A percentile compares a stretch with the other conserved stretches of the same genome.
Conservation (phyloP, 495 filamentous ascomycete species). For the Daldinia childiae region DNA sequence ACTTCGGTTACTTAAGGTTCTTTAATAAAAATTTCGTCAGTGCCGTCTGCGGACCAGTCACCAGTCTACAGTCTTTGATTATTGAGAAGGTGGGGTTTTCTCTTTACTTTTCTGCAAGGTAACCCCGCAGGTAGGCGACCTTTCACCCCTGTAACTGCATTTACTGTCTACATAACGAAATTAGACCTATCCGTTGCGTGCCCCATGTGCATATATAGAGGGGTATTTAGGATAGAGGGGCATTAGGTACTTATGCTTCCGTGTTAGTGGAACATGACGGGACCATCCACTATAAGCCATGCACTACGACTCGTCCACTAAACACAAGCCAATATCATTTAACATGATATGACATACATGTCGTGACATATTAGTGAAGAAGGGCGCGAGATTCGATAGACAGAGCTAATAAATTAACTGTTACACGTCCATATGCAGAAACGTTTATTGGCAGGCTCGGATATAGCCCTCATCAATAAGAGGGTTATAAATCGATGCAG, state of each 20-base stretch:
- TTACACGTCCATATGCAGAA: neutral
- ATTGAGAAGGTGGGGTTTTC: conserved; percentile 31
- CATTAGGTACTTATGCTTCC: neutral
- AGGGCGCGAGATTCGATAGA: too few species aligned
- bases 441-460: neutral
- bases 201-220: neutral
- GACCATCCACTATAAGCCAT: neutral
- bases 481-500: neutral
- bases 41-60: conserved; percentile 20
- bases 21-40: conserved; percentile 36
- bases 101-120: conserved; percentile 21
- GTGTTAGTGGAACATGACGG: neutral
- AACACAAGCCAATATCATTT: neutral
- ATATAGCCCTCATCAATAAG: neutral
- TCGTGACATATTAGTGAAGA: neutral
- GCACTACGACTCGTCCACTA: neutral
- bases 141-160: conserved; percentile 16
- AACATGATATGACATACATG: neutral
- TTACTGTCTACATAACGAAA: conserved; percentile 6
- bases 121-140: conserved; percentile 39
- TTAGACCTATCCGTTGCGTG: neutral
- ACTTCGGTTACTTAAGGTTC: conserved; percentile 17
- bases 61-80: neutral
- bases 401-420: too few species aligned
- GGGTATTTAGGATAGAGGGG: neutral